Base-by-base conservation (phyloP, 1,284 basidiomycete species). In the Apiotrichum brassicae region DNA sequence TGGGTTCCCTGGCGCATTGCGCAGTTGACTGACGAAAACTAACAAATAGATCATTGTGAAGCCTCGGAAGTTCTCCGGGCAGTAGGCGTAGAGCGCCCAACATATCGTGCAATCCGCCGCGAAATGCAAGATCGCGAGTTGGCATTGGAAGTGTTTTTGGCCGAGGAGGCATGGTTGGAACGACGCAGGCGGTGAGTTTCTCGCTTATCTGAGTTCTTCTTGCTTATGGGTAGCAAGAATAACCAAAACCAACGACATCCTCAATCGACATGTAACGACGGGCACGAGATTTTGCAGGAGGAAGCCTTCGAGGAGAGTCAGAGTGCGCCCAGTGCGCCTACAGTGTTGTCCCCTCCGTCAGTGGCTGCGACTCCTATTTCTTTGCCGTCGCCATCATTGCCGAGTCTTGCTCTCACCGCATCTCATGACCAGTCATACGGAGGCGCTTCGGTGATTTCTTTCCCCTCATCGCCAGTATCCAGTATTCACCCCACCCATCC, bases 1-100 rank as follows among this genome's bases (percentile, higher is more conserved):
- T 71, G 25, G 52, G 68, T n/a, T 62, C 12, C 7, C 35, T 9
- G 16, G 8, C 23, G 20, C 23, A 8, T 19, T 7, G 12, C 19
- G 3, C 37, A 6, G 20, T 6, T 6, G 11, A 6, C 6, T n/a
- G 5, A n/a, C 23, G 18, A 13, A 3, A 6, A n/a, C 32, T 30
- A 12, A 16, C 28, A 16, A 11, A 19, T 33, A 47, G 51, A 53
- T 24, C 51, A 53, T 38, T 48, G 51, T 33, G 51, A 53, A 26
- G 51, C 51, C 2, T 43, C 42, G 0, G 51, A 53, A n/a, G 51
- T 53, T 7, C 32, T 53, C 8, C 26, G 28, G 6, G 51, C 51
- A 7, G 51, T 45, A 4, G 51, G 51, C 12, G 32, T 52, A 22
- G 26, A 47, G 11, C 36, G 36, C 5, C 36, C 36, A 6, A 38